Evolutionary conservation across 2,329 filamentous ascomycete genomes (phyloP).

Genomic region (Zalaria obscura): DNA sequence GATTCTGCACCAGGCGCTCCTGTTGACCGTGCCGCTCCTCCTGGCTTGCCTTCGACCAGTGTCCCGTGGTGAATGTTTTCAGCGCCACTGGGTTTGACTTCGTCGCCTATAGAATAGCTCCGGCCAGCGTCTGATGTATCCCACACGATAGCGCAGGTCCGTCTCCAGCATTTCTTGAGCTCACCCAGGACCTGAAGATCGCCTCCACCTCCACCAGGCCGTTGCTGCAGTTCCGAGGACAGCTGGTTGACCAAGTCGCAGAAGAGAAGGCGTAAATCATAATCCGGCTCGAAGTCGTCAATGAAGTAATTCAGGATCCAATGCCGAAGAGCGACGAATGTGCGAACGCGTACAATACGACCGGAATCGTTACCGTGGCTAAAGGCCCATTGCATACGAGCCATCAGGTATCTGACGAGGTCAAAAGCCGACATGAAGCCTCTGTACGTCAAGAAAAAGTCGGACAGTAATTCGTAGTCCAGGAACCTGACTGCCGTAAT

Average conservation of each 20-base stretch:
- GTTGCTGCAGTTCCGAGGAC: slow-evolving; percentile 36
- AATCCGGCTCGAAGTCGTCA: slow-evolving; percentile 78
- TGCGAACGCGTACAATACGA: slow-evolving; percentile 85
- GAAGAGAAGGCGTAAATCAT: slow-evolving; percentile 60
- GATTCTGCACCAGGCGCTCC: too few relatives aligned
- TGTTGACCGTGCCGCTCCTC: too few relatives aligned
- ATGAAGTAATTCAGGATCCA: slow-evolving; percentile 98
- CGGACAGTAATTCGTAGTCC: slow-evolving; percentile 91
- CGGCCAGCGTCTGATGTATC: slow-evolving; percentile 50
- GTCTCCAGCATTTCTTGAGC: slow-evolving; percentile 92
- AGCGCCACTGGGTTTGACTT: slow-evolving; percentile 58
- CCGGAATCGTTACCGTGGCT: slow-evolving; percentile 68
- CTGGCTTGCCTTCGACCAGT: too few relatives aligned
- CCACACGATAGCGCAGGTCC: slow-evolving; percentile 84
- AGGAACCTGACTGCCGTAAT: slow-evolving; percentile 93
- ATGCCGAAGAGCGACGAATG: slow-evolving; percentile 87
- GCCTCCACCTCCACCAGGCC: slow-evolving; percentile 40
- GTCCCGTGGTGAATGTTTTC: too few relatives aligned
- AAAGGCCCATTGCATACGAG: slow-evolving; percentile 77
- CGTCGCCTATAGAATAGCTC: slow-evolving; percentile 39
- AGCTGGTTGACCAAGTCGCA: slow-evolving; percentile 64
- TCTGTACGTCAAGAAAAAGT: slow-evolving; percentile 94
- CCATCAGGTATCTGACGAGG: slow-evolving; percentile 70
- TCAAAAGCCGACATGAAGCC: slow-evolving; percentile 67
- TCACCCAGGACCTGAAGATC: slow-evolving; percentile 82